Conservation (phyloP, 441 rosid species). For the Euphorbia schlechtendalii region DNA sequence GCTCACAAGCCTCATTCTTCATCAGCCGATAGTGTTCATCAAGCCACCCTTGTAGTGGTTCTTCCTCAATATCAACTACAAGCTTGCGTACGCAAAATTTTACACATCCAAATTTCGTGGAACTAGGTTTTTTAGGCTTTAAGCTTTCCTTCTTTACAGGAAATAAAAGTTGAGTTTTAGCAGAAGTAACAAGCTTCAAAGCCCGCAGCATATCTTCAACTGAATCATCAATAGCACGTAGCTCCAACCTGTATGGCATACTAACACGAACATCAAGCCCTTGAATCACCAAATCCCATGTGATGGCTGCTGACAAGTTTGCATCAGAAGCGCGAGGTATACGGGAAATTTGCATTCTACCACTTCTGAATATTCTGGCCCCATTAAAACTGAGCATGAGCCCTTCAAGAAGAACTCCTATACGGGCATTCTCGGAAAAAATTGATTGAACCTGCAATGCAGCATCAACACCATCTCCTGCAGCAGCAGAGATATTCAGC, state of each 20-base stretch:
- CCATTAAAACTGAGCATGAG: conserved; percentile 70
- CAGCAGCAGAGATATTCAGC: conserved; percentile 75
- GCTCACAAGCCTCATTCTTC: conserved; percentile 86
- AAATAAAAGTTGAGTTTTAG: conserved; percentile 51
- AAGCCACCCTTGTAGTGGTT: conserved; percentile 99
- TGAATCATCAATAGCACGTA: conserved; percentile 98
- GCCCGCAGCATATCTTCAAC: conserved; percentile 93
- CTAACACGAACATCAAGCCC: conserved; percentile 88
- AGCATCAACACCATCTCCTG: conserved; percentile 93
- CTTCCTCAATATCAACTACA: conserved; percentile 95
- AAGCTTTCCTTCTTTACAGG: conserved; percentile 62
- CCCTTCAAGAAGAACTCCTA: conserved; percentile 98
- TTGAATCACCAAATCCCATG: conserved; percentile 99
- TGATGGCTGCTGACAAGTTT: conserved; percentile 31
- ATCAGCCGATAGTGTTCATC: conserved; percentile 87
- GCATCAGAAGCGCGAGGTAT: conserved; percentile 72
- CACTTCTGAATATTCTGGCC: conserved; percentile 68
- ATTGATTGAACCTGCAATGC: conserved; percentile 85
- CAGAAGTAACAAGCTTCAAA: conserved; percentile 71
- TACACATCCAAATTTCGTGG: conserved; percentile 64
- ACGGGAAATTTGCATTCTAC: conserved; percentile 97
- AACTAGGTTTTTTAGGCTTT: conserved; percentile 64
- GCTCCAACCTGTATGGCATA: conserved; percentile 87
- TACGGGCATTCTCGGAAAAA: conserved; percentile 95
- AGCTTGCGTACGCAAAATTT: conserved; percentile 73